These are phyloP conservation scores for Xylaria arbuscula DNA, from an alignment of 2,329 filamentous ascomycete species.

Conservation along the genomic window DNA sequence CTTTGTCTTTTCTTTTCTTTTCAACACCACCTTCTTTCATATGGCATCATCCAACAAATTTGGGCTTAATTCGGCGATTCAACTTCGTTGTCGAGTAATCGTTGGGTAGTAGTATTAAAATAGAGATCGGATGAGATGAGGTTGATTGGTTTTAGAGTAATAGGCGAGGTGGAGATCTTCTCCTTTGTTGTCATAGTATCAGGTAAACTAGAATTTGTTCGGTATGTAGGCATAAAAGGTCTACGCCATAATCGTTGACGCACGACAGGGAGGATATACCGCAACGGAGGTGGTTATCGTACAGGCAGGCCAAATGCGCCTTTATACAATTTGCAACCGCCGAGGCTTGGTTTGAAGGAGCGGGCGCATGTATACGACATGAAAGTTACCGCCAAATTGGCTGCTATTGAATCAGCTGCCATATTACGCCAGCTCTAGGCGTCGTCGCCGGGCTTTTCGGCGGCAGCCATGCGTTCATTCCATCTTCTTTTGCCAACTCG, in stretches of 20 bases:
- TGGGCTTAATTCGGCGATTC: not conserved
- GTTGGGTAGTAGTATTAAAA: not conserved
- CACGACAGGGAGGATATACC: not conserved
- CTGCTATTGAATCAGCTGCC: not conserved
- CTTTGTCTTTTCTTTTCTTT: not conserved
- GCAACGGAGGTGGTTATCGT: not conserved
- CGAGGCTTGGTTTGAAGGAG: not conserved
- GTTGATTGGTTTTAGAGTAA: no score
- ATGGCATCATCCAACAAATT: not conserved
- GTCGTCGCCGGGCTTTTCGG: conserved; percentile 50
- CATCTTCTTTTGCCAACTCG: conserved; percentile 84
- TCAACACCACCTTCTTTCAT: not conserved
- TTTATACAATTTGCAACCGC: not conserved
- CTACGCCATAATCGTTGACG: not conserved
- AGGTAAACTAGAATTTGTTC: not conserved
- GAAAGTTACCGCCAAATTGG: not conserved
- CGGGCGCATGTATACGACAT: not conserved
- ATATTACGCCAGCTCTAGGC: conserved; percentile 36
- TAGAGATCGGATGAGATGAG: not conserved
- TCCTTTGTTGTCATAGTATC: not conserved
- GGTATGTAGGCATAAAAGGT: not conserved
- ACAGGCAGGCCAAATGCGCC: not conserved
- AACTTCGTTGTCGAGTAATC: not conserved
- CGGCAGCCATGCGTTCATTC: conserved; percentile 66
- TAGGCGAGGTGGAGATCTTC: not conserved